Evolutionary conservation across 352 stramenopile species (phyloP), one percentile per base, ranked within the genome.

Genomic region (Phytophthora uliginosa): DNA sequence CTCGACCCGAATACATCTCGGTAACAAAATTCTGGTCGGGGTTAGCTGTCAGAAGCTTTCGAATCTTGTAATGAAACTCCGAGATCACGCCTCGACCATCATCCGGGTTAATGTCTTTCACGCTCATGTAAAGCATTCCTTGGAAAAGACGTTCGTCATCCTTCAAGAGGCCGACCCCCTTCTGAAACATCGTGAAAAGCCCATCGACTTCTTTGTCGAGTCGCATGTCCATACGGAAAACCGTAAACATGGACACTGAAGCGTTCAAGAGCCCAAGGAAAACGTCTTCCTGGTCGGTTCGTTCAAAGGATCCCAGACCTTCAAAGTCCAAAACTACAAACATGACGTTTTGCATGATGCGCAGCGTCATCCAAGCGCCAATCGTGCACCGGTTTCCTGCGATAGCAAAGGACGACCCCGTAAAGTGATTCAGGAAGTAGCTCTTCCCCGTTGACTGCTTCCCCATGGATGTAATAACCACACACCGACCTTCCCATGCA

Each of bases 391-490:
- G 72, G 1, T 66, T 60, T 9, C 79, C 82, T 53, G 82, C 59
- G 34, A 86, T 89, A 4, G 82, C 81, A 71, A 88, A 89, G 33
- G 81, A 89, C 4, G 74, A 84, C 10, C 83, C 81, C 6, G 79
- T 88, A 34, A 91, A 66, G 38, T 90, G 84, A 47, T 92, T 92
- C 2, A 92, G 65, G 24, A 89, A 90, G 52, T 89, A 92, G 52
- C 77, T 88, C 47, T 91, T 90, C 3, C 84, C 84, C 3, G 84
- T 91, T 7, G 84, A 91, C 52, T 91, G 82, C 28, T 88, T 85
- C 12, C 78, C 78, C 78, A 85, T 83, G 0, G 75, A 83, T 9
- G 75, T 82, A 24, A 85, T 60, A 31, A 85, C 78, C 9, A 81
- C 54, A 26, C 75, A 83, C 10, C 66, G 65, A 9, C 64, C 48